Conservation (phyloP, 2,329 filamentous ascomycete species). For the Phyllosticta citribraziliensis region DNA sequence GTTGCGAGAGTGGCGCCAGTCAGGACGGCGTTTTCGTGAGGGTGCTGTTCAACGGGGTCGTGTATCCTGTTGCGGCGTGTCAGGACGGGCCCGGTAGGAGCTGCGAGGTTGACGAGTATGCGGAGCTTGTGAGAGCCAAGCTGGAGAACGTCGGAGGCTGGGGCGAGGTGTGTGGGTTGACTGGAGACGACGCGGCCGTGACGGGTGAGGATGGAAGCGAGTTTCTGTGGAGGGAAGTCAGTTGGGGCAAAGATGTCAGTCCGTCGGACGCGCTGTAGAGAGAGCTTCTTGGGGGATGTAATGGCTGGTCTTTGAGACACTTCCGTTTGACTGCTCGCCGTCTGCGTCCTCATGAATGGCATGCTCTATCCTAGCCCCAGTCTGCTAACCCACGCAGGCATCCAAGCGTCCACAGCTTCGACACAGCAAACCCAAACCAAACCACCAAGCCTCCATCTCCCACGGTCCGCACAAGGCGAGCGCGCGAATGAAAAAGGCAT, state of each 20-base stretch:
- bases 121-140: conserved; percentile 36
- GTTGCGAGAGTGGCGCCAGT: conserved; percentile 36
- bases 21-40: conserved; percentile 25
- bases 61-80: conserved; percentile 41
- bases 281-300: too few relatives aligned
- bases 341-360: too few relatives aligned
- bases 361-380: too few relatives aligned
- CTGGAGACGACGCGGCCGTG: conserved; percentile 12
- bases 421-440: too few relatives aligned
- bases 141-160: conserved; percentile 42
- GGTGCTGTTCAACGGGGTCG: conserved; percentile 51
- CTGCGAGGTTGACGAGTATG: conserved; percentile 34
- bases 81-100: conserved; percentile 11
- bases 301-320: too few relatives aligned
- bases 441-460: too few relatives aligned
- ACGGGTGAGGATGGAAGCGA: conserved; percentile 16
- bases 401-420: too few relatives aligned
- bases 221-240: conserved; percentile 16
- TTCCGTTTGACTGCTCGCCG: too few relatives aligned
- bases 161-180: conserved; percentile 33
- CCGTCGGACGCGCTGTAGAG: neutral
- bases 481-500: too few relatives aligned
- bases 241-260: neutral
- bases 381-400: too few relatives aligned
- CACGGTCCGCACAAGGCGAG: too few relatives aligned